phyloP scores from a whole-genome alignment of 2,329 filamentous ascomycete genomes.

The Pseudogymnoascus sp. region DNA sequence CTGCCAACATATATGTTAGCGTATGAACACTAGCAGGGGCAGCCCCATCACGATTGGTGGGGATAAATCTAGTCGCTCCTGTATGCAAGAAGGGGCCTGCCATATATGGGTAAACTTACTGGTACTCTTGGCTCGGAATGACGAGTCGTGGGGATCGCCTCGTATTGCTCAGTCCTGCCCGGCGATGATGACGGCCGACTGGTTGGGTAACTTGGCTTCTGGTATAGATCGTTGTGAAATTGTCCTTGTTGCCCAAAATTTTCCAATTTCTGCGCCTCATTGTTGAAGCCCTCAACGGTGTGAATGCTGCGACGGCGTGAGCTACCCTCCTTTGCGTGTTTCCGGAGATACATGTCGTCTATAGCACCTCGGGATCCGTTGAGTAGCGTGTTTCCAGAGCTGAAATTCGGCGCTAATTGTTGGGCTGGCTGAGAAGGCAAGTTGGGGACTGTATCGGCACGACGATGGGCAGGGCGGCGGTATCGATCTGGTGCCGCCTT shows the following conservation, averaged over 20 bases:
- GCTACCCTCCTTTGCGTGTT: constrained; percentile 55
- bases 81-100: constrained; percentile 6
- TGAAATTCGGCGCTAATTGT: constrained; percentile 16
- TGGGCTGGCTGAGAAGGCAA: constrained; percentile 19
- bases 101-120: constrained; percentile 43
- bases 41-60: constrained; percentile 9
- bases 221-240: constrained; percentile 27
- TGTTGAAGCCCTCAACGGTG: constrained; percentile 41
- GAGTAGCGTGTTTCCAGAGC: constrained; percentile 17
- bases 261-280: neutral
- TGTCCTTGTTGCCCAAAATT: neutral
- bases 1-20: constrained; percentile 33
- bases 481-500: constrained; percentile 79
- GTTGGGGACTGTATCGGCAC: constrained; percentile 33
- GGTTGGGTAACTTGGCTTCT: constrained; percentile 28
- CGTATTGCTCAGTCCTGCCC: constrained; percentile 6
- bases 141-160: neutral
- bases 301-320: constrained; percentile 79
- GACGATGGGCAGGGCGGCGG: constrained; percentile 55
- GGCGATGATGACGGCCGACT: constrained; percentile 19
- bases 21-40: constrained; percentile 3
- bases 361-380: constrained; percentile 15
- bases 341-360: constrained; percentile 43
- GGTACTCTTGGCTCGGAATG: constrained; percentile 35
- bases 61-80: constrained; percentile 5